These are phyloP conservation scores for Purshia tridentata DNA, from an alignment of 306 rosid species.

Conservation along the genomic window DNA sequence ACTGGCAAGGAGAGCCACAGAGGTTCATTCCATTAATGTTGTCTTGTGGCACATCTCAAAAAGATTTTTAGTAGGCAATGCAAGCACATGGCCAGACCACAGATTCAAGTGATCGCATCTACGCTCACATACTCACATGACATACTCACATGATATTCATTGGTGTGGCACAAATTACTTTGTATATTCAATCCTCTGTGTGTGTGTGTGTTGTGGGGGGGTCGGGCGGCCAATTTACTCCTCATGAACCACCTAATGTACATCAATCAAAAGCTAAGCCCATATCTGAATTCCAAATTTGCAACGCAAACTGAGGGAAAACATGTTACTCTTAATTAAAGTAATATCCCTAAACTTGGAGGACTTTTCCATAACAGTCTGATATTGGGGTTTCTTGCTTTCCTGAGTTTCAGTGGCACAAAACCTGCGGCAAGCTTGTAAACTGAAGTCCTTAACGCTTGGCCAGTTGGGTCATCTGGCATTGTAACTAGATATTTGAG, in stretches of 20 bases:
- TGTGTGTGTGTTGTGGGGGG: not conserved
- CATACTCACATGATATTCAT: not conserved
- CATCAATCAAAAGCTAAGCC: conserved; percentile 5
- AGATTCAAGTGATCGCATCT: conserved; percentile 14
- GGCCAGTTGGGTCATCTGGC: not conserved
- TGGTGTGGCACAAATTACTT: conserved; percentile 5
- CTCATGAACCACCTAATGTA: not conserved
- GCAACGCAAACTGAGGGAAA: not conserved
- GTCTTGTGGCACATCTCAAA: conserved; percentile 1
- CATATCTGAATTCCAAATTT: not conserved
- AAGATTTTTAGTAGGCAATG: not conserved
- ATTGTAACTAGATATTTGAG: not conserved
- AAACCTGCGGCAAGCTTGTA: too few relatives aligned
- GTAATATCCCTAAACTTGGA: not conserved
- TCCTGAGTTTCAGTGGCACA: too few relatives aligned
- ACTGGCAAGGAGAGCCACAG: not conserved
- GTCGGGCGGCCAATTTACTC: not conserved
- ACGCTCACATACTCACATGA: not conserved
- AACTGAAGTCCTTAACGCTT: too few relatives aligned
- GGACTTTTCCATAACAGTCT: too few relatives aligned
- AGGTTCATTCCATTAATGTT: not conserved
- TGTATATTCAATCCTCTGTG: conserved; percentile 5
- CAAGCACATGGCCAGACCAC: conserved; percentile 32
- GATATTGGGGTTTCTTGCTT: too few relatives aligned
- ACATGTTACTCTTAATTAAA: not conserved